Evolutionary conservation across 495 filamentous ascomycete species (phyloP).

Genomic region (Penicillium antarcticum): DNA sequence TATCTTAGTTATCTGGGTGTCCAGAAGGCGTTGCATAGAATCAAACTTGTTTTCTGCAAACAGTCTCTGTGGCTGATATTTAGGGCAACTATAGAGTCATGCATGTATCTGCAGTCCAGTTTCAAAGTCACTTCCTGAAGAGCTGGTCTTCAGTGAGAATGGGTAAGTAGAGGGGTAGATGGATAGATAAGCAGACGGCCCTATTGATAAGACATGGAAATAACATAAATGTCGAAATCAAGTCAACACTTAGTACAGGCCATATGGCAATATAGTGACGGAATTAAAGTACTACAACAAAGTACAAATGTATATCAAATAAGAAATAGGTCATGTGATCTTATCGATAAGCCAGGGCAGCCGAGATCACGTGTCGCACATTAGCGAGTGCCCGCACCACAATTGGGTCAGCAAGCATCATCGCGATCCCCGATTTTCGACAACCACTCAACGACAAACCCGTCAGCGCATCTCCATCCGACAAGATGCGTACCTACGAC

Average conservation of each 20-base stretch:
- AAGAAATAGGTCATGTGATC: neutral
- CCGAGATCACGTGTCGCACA: constrained; percentile 39
- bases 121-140: neutral
- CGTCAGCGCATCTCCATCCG: constrained; percentile 52
- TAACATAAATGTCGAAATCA: too few relatives aligned
- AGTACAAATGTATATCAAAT: neutral
- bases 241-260: too few relatives aligned
- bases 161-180: too few relatives aligned
- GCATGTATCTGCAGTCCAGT: neutral
- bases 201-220: too few relatives aligned
- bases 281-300: too few relatives aligned
- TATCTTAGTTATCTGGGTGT: constrained; percentile 3
- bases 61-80: neutral
- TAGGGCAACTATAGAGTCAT: neutral
- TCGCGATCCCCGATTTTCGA: constrained; percentile 45
- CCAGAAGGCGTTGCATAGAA: constrained; percentile 21
- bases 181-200: too few relatives aligned
- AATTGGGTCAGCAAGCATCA: constrained; percentile 40
- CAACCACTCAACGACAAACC: constrained; percentile 50
- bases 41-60: constrained; percentile 1
- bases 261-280: too few relatives aligned
- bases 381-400: constrained; percentile 51
- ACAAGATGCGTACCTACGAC: constrained; percentile 97
- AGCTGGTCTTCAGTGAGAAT: neutral
- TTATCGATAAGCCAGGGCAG: constrained; percentile 34